Percentiles rank a stretch among this genome's conserved stretches.
phyloP scores from a whole-genome alignment of 2,329 filamentous ascomycete genomes.

The Trichoderma endophyticum region DNA sequence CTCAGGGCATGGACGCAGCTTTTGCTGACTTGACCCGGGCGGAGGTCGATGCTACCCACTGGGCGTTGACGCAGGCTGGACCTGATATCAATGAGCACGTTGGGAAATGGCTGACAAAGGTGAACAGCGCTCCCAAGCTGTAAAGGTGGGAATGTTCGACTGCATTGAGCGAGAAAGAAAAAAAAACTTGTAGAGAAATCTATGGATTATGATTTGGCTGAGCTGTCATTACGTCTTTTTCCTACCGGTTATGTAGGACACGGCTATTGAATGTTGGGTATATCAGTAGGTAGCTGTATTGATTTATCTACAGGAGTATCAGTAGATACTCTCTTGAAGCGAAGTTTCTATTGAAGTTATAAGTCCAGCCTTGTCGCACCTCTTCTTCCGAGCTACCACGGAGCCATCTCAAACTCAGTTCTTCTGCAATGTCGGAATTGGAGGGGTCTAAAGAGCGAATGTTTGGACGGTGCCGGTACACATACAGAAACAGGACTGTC shows the following conservation, averaged over 20 bases:
- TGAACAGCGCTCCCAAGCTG: slow-evolving; percentile 29
- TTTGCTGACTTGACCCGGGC: slow-evolving; percentile 63
- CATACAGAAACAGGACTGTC: not conserved
- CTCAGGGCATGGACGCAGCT: slow-evolving; percentile 64
- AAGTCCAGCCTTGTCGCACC: not conserved
- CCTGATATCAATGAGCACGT: slow-evolving; percentile 68
- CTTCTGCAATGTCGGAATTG: not conserved
- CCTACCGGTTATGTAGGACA: not conserved
- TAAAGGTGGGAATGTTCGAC: slow-evolving; percentile 2
- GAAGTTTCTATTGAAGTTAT: not conserved
- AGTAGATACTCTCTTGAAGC: not conserved
- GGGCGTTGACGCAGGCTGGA: slow-evolving; percentile 74
- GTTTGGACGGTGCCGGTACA: not conserved
- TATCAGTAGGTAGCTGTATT: not conserved
- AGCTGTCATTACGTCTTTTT: not conserved
- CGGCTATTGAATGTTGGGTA: not conserved
- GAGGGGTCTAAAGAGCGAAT: not conserved
- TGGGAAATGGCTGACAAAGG: slow-evolving; percentile 59
- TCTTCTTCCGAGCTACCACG: not conserved
- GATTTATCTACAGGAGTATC: not conserved
- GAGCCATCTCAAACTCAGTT: not conserved
- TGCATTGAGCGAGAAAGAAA: not conserved
- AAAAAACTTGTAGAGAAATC: not conserved
- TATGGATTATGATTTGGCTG: not conserved
- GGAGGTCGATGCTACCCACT: slow-evolving; percentile 71